phyloP scores from a whole-genome alignment of 2,329 filamentous ascomycete genomes.

The Trichoderma semiorbis region DNA sequence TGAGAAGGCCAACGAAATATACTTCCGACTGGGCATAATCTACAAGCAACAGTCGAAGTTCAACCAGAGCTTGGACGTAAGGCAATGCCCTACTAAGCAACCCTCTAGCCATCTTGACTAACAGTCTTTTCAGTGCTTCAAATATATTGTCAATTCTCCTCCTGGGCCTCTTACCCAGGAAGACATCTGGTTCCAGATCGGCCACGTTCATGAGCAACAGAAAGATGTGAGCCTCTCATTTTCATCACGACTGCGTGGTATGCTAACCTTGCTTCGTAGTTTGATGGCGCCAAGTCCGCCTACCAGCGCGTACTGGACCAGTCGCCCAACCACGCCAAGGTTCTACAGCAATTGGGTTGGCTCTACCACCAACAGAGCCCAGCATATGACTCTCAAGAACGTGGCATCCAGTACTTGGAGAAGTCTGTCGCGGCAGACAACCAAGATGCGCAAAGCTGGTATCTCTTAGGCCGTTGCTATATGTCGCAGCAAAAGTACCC shows the following conservation, averaged over 20 bases:
- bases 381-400: slow-evolving; percentile 87
- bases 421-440: slow-evolving; percentile 97
- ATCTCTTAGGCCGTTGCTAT: slow-evolving; percentile 93
- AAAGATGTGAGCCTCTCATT: slow-evolving; percentile 79
- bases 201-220: slow-evolving; percentile 96
- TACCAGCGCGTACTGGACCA: slow-evolving; percentile 92
- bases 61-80: slow-evolving; percentile 82
- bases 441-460: slow-evolving; percentile 96
- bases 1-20: slow-evolving; percentile 98
- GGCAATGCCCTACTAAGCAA: slow-evolving; percentile 24
- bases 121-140: slow-evolving; percentile 70
- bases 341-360: slow-evolving; percentile 96
- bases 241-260: neutral
- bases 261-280: slow-evolving; percentile 50
- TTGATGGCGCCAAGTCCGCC: slow-evolving; percentile 86
- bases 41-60: slow-evolving; percentile 99
- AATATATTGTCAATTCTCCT: slow-evolving; percentile 92
- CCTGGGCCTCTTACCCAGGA: slow-evolving; percentile 91
- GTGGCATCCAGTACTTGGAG: slow-evolving; percentile 94
- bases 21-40: slow-evolving; percentile 97
- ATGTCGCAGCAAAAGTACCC: slow-evolving; percentile 99
- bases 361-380: slow-evolving; percentile 94
- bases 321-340: slow-evolving; percentile 95
- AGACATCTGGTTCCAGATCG: slow-evolving; percentile 99
- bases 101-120: neutral